Evolutionary conservation across 805 yeast species (phyloP), one percentile per base, ranked within the genome.

Genomic region (Brettanomyces nanus): DNA sequence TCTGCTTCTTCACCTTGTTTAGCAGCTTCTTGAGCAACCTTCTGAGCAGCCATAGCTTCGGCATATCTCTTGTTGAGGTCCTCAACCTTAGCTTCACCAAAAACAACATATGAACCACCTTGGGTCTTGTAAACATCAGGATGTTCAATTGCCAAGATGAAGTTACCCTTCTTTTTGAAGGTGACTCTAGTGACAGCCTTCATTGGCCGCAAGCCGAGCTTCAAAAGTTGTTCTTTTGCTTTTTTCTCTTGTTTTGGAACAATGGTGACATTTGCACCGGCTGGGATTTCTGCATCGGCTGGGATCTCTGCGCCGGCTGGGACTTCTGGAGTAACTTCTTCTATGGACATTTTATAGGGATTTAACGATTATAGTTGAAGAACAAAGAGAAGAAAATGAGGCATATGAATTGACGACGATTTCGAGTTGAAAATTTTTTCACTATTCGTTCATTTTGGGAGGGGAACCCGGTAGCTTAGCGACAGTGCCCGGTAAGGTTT

Each of bases 1-100:
- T 28, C 37, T 13, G 23, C 31, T 11, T n/a, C 31, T 13, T 28
- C 15, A 15, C 19, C 20, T 11, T 13, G 19, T 13, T 58, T 66
- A 41, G 71, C 73, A 49, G 68, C 69, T 45, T 66, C 69, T 51
- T 66, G 66, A 45, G 73, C 74, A 52, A 73, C 71, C 48, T 75
- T 77, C 65, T 80, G 84, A 49, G 85, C 85, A 59, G 84, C 84
- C 63, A 80, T 84, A 46, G 84, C 81, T 62, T 80, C 83, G 61
- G 83, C 82, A 66, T 84, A 74, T 74, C 87, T 80, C 68, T 85
- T 80, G 69, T 80, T 78, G 67, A 87, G 70, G 73, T 90, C 95
- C 67, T 90, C 97, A 53, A 85, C 83, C 76, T 86, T 85, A 62
- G 96, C 95, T 71, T 89, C 97, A 70, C 98, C 98, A 58, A 90